Evolutionary conservation across 257 asterid genomes (phyloP), one percentile per base, ranked within the genome.

Genomic region (Henckelia pumila): DNA sequence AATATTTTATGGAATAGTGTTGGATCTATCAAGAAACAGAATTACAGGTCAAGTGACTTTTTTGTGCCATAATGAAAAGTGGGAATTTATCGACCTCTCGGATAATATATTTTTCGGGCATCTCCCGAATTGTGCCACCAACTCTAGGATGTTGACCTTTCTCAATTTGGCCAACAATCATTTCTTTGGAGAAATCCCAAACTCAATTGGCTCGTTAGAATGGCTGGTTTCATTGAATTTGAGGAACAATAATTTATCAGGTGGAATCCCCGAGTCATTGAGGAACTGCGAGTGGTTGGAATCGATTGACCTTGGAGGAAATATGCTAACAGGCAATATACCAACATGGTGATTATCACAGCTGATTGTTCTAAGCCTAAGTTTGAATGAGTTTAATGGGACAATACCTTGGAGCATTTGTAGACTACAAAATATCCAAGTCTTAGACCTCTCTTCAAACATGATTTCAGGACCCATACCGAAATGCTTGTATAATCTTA

Each of bases 191-290:
- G 11, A 44, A 26, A 62, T 74, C 9, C 76, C 66, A 9, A 30
- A 33, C 17, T 64, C 56, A 22, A 32, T 65, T 35, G 71, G 71
- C 21, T 20, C 13, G 8, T 56, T 60, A 50, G 32, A 25, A 14
- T 23, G 14, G 6, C 56, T 56, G n/a, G n/a, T n/a, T n/a, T n/a
- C n/a, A n/a, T n/a, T n/a, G n/a, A n/a, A n/a, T n/a, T n/a, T n/a
- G n/a, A n/a, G n/a, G n/a, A n/a, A n/a, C n/a, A n/a, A n/a, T n/a
- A n/a, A n/a, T n/a, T n/a, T n/a, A n/a, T n/a, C 44, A 5, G 73
- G 73, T 19, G 73, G 30, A 28, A 21, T 75, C 26, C 76, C 79
- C 6, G 7, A 22, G 33, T 75, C 79, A 1, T 20, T 75, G 68
- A 44, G 22, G 16, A 69, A 75, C n/a, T 75, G 62, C 10, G 50